Evolutionary conservation across 2,329 filamentous ascomycete species (phyloP).

Genomic region (Colletotrichum sidae): DNA sequence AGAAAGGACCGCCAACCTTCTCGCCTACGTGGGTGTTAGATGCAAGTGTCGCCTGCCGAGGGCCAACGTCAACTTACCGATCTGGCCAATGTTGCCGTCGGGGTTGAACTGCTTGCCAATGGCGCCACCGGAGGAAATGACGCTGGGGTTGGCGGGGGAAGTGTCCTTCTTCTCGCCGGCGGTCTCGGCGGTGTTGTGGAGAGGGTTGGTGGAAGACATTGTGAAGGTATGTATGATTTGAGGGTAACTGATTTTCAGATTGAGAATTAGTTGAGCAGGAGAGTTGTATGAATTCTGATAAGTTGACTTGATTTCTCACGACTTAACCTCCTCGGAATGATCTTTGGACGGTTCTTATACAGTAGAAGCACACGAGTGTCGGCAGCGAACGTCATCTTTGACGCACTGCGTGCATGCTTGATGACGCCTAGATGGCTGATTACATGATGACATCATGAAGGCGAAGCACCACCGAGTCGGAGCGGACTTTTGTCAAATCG

Average conservation of each 20-base stretch:
- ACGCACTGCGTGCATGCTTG: neutral
- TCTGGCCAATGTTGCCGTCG: constrained; percentile 30
- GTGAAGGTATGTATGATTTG: neutral
- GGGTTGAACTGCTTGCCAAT: constrained; percentile 36
- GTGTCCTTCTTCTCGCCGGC: constrained; percentile 29
- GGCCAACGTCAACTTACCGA: constrained; percentile 5
- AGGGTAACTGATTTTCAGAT: neutral
- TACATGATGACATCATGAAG: neutral
- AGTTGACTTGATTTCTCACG: neutral
- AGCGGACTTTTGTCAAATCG: neutral
- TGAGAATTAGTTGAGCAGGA: neutral
- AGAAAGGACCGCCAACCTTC: constrained; percentile 25
- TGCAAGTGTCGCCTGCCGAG: neutral
- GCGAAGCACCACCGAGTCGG: neutral
- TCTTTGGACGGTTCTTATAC: neutral
- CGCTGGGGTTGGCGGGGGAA: constrained; percentile 25
- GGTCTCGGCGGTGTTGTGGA: constrained; percentile 12
- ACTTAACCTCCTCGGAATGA: neutral
- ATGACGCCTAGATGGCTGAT: neutral
- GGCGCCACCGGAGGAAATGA: constrained; percentile 30
- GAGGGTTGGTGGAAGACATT: constrained; percentile 30
- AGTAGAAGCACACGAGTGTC: neutral
- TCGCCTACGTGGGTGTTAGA: neutral
- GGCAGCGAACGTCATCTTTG: neutral
- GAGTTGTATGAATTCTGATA: neutral